These are phyloP conservation scores for Phytopythium chamaehyphon DNA, from an alignment of 352 stramenopile species.

Conservation along the genomic window DNA sequence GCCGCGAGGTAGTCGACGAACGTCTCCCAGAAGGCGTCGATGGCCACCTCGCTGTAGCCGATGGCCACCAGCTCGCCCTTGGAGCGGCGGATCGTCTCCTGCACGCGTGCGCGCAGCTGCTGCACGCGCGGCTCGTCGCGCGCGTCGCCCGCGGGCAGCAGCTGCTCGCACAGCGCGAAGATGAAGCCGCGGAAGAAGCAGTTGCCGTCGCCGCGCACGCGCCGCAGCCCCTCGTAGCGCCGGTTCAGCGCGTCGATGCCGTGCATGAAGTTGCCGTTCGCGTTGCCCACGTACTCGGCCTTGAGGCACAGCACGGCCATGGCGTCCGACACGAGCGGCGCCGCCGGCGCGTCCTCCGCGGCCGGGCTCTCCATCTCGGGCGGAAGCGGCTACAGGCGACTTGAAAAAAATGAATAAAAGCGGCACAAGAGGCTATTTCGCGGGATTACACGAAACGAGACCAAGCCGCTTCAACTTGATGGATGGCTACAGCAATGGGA, in stretches of 20 bases:
- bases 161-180: slow-evolving; percentile 82
- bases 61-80: slow-evolving; percentile 72
- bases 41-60: slow-evolving; percentile 90
- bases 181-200: slow-evolving; percentile 91
- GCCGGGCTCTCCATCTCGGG: too few species aligned
- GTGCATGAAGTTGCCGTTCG: slow-evolving; percentile 65
- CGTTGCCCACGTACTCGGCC: slow-evolving; percentile 70
- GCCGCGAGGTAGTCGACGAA: slow-evolving; percentile 86
- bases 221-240: slow-evolving; percentile 71
- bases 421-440: too few species aligned
- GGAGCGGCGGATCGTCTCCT: slow-evolving; percentile 59
- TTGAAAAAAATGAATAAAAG: too few species aligned
- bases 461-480: slow-evolving; percentile 1
- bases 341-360: background rate
- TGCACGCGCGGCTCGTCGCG: slow-evolving; percentile 12
- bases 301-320: slow-evolving; percentile 55
- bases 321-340: slow-evolving; percentile 50
- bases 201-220: slow-evolving; percentile 88
- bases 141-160: slow-evolving; percentile 31
- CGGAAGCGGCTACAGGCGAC: too few species aligned
- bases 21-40: slow-evolving; percentile 93
- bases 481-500: background rate
- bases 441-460: too few species aligned
- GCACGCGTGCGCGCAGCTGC: slow-evolving; percentile 33
- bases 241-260: slow-evolving; percentile 60